Evolutionary conservation across 1,139 yeast genomes (phyloP).

Genomic region (Groenewaldozyma auringiensis): DNA sequence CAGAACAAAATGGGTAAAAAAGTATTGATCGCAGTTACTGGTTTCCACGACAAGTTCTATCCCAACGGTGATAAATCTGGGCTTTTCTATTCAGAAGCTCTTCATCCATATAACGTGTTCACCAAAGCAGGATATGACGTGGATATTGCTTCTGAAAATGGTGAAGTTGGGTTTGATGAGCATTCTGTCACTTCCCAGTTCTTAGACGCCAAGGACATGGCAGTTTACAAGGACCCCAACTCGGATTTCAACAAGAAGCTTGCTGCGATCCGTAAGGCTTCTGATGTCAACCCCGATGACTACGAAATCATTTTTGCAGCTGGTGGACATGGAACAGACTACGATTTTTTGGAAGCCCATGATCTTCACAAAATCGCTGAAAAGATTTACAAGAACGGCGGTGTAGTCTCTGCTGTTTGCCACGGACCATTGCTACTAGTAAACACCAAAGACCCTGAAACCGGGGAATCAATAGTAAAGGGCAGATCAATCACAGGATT

Average conservation of each 20-base stretch:
- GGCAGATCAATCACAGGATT: constrained; percentile 56
- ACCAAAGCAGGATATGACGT: constrained; percentile 43
- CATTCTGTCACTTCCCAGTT: constrained; percentile 40
- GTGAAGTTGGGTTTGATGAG: constrained; percentile 47
- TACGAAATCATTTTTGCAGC: constrained; percentile 51
- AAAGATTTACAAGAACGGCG: constrained; percentile 42
- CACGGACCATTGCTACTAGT: constrained; percentile 57
- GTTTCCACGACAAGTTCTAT: constrained; percentile 45
- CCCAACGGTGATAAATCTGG: constrained; percentile 52
- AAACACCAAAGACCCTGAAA: constrained; percentile 36
- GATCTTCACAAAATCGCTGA: constrained; percentile 42
- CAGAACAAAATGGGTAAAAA: constrained; percentile 21
- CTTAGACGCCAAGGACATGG: constrained; percentile 40
- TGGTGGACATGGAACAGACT: constrained; percentile 58
- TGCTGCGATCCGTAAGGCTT: constrained; percentile 21
- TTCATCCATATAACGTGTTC: constrained; percentile 48
- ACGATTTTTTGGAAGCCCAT: constrained; percentile 48
- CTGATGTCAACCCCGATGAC: constrained; percentile 34
- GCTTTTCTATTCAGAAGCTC: constrained; percentile 47
- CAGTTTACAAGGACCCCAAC: constrained; percentile 33
- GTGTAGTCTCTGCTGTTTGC: constrained; percentile 56
- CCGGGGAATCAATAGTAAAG: constrained; percentile 41
- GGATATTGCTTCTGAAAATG: constrained; percentile 51
- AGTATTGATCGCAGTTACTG: constrained; percentile 47
- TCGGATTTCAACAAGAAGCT: constrained; percentile 36